Evolutionary conservation across 148 eudicot species (phyloP), one percentile per base, ranked within the genome.

Genomic region (Nyssa sinensis): DNA sequence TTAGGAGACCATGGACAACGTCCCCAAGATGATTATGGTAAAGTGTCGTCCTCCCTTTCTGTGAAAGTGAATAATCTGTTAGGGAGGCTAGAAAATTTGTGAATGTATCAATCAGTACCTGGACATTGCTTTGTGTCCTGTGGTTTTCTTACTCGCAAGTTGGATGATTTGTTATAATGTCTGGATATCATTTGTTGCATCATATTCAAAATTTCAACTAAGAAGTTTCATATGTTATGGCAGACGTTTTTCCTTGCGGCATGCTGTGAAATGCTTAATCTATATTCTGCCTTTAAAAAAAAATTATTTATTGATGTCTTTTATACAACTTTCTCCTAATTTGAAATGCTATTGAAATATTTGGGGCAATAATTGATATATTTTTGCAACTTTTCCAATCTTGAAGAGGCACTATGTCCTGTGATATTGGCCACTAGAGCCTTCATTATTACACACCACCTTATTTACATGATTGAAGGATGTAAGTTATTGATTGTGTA

Each of bases 1-100:
- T 73, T 95, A 70, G 98, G 97, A 75, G 98, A 95, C 74, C 98
- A 95, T 70, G 98, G 98, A 77, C 98, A 95, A 77, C 93, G 98
- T 21, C 99, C 99, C 55, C 86, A 62, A 66, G 91, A 89, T 61
- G 99, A 95, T 86, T 95, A 85, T 75, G 99, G 99, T 92, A 78
- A 47, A 60, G 32, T 66, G 41, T 74, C 63, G n/a, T 63, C 19
- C 37, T 60, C 51, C 59, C 53, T 25, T 53, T 72, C 7, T 39
- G 60, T 12, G 5, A 17, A 16, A 39, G 27, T 51, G 28, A 66
- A 30, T 66, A 66, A 3, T 39, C 17, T 41, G 60, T 29, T 16
- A 11, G 19, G 70, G 25, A 29, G 12, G 23, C 25, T 75, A 0
- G 39, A 28, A 66, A 25, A 19, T 57, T 35, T 29, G 24, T 49